phyloP scores from a whole-genome alignment of 768 basidiomycete species.

The Boletus tomentosulus region DNA sequence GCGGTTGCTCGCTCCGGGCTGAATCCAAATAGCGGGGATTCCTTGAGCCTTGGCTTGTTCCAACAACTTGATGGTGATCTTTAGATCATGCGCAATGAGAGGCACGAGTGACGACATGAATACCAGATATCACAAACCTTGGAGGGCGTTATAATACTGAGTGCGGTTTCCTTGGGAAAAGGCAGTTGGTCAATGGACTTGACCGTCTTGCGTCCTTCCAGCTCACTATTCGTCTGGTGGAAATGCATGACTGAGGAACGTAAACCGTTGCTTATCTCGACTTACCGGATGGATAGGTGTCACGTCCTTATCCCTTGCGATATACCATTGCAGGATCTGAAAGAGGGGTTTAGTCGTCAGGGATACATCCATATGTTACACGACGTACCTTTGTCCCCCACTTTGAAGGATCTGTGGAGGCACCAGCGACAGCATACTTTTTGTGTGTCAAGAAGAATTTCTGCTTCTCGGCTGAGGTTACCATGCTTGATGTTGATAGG shows the following conservation, averaged over 20 bases:
- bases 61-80: constrained; percentile 70
- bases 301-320: constrained; percentile 51
- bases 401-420: constrained; percentile 74
- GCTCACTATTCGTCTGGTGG: constrained; percentile 59
- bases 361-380: not conserved
- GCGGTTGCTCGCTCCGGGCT: constrained; percentile 79
- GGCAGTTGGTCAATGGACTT: constrained; percentile 52
- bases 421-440: constrained; percentile 75
- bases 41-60: constrained; percentile 62
- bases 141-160: constrained; percentile 77
- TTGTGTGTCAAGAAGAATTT: constrained; percentile 56
- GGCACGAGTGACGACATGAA: not conserved
- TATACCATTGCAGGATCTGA: constrained; percentile 79
- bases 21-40: constrained; percentile 83
- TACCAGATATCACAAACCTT: constrained; percentile 39
- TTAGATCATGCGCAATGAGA: not conserved
- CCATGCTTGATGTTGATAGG: constrained; percentile 19
- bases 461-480: constrained; percentile 40
- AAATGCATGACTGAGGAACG: not conserved
- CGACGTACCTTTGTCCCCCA: constrained; percentile 64
- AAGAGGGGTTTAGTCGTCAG: not conserved
- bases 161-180: constrained; percentile 59
- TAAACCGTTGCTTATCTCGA: not conserved
- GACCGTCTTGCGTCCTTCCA: constrained; percentile 63
- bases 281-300: constrained; percentile 74